A percentile compares a stretch with the other conserved stretches of the same genome.
Evolutionary conservation across 2,329 filamentous ascomycete species (phyloP).

Genomic region (Gaeumannomyces tritici): DNA sequence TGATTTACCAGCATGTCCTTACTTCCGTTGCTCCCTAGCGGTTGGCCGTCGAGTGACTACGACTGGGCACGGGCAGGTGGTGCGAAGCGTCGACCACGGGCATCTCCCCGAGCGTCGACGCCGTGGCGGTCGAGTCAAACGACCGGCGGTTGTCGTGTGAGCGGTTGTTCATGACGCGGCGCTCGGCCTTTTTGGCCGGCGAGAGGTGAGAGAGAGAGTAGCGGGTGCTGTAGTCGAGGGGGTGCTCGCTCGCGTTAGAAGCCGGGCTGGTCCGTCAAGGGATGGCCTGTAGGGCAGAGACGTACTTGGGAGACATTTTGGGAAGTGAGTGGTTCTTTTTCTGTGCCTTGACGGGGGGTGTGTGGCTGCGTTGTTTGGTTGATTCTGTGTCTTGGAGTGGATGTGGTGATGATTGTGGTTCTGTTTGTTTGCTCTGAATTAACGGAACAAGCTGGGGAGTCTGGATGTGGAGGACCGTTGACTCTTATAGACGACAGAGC

Average conservation of each 20-base stretch:
- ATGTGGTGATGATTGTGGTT: not conserved
- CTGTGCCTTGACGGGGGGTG: not conserved
- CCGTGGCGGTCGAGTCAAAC: not conserved
- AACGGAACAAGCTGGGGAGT: too few relatives aligned
- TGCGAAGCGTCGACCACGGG: not conserved
- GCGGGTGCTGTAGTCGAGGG: not conserved
- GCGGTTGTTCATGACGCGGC: not conserved
- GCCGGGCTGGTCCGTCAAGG: not conserved
- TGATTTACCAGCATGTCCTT: too few relatives aligned
- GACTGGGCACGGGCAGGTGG: not conserved
- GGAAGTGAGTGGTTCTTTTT: not conserved
- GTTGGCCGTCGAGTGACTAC: not conserved
- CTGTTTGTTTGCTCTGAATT: not conserved
- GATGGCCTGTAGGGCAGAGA: not conserved
- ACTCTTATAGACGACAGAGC: not conserved
- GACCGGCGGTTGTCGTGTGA: not conserved
- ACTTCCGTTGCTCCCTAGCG: not conserved
- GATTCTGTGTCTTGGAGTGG: not conserved
- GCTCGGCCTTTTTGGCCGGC: slow-evolving; percentile 2
- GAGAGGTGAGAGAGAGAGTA: slow-evolving; percentile 2
- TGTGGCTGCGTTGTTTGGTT: not conserved
- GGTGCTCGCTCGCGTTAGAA: not conserved
- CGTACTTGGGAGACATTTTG: not conserved
- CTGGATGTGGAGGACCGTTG: too few relatives aligned
- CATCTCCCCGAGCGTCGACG: not conserved